Conservation (phyloP, 257 asterid genomes). For the Przewalskia tangutica region DNA sequence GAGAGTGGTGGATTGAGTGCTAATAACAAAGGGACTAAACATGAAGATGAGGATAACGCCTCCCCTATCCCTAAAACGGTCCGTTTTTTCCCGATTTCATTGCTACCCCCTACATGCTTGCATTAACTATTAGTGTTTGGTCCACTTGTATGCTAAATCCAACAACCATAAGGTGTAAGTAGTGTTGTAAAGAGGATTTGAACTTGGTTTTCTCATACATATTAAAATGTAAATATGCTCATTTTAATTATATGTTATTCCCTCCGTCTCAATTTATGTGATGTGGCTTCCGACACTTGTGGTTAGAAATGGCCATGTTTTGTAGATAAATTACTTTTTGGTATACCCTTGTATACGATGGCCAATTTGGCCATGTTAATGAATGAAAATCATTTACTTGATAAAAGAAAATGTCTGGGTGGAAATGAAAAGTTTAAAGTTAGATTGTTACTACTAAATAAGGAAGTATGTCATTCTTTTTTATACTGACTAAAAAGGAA, state of each 20-base stretch:
- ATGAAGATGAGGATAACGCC: constrained; percentile 17
- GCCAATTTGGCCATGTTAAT: too few species aligned
- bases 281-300: background rate
- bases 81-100: background rate
- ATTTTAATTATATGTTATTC: background rate
- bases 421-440: too few species aligned
- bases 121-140: background rate
- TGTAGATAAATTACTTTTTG: too few species aligned
- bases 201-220: background rate
- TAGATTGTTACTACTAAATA: too few species aligned
- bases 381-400: too few species aligned
- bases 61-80: constrained; percentile 33
- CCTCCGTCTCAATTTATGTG: too few species aligned
- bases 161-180: background rate
- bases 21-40: constrained; percentile 19
- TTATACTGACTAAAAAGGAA: too few species aligned
- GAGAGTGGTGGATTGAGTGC: constrained; percentile 9
- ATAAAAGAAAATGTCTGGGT: too few species aligned
- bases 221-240: background rate
- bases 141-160: background rate
- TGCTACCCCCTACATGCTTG: background rate
- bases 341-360: too few species aligned
- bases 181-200: background rate
- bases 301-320: background rate
- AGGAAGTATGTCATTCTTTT: background rate